Base-by-base conservation (phyloP, 2,329 filamentous ascomycete genomes). In the Fusarium equiseti region DNA sequence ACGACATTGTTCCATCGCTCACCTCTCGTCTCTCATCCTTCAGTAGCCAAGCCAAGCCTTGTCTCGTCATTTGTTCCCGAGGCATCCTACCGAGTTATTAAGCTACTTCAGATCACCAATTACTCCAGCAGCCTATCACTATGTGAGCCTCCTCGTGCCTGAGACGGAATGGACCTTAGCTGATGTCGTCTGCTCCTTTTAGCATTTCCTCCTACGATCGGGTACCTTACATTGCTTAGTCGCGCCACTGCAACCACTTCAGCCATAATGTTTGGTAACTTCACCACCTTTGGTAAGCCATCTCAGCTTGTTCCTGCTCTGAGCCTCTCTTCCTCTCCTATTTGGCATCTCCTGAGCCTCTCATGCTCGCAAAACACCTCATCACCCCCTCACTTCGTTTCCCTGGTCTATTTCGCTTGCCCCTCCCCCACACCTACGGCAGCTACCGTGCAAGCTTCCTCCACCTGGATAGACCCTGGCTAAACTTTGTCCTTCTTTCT, bases 191-290 rank as follows among this genome's bases (percentile, higher is more conserved):
- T 61, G 46, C 48, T 66, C 46, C 52, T 65, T 65, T 59, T 56
- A 42, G 61, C 43, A 59, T 59, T 54, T 60, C 51, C 54, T 66
- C 50, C 57, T 63, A 49, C 48, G 58, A 59, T 52, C 50, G 26
- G 50, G 50, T 64, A 63, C 54, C 65, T 67, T 53, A 68, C 56
- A 63, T 67, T 60, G 12, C 48, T 64, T 68, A 56, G 66, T 71
- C 59, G 51, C 70, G 70, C 73, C 68, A 72, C 67, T 57, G 38
- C 50, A 50, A 63, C 45, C 48, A 59, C 49, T 57, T 63, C 68
- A 52, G 68, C 68, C 73, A 75, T 63, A 73, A 85, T 85, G 83
- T 85, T 85, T 73, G 82, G 82, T 51, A 80, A 77, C 56, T 78
- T 84, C 66, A 68, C 80, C 54, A 77, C 78, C 63, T 76, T 82